phyloP scores from a whole-genome alignment of 345 rosid genomes.

The Eucalyptus marginata region DNA sequence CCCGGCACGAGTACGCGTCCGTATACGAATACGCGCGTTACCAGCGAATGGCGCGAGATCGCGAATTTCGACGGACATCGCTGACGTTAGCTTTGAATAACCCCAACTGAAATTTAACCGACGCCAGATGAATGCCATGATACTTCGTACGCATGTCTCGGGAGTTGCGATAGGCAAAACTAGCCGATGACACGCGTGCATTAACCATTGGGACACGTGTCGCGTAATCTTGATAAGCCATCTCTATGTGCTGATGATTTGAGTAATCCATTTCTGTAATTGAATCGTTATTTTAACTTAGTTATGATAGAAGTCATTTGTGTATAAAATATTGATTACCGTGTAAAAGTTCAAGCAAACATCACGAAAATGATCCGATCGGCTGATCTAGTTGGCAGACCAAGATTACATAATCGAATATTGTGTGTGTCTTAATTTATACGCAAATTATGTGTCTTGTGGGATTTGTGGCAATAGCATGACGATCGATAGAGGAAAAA shows the following conservation, averaged over 20 bases:
- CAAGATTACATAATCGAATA: too few relatives aligned
- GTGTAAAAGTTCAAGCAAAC: background rate
- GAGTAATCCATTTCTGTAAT: background rate
- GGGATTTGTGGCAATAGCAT: background rate
- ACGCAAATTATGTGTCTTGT: background rate
- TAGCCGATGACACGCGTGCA: background rate
- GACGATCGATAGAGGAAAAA: background rate
- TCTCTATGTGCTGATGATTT: background rate
- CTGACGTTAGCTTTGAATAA: background rate
- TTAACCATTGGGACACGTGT: background rate
- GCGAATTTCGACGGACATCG: background rate
- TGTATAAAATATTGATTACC: background rate
- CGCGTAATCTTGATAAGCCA: background rate
- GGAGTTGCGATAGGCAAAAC: background rate
- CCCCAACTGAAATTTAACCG: background rate
- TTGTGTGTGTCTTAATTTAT: background rate
- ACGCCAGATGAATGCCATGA: background rate
- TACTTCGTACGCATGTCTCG: background rate
- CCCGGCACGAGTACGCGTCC: background rate
- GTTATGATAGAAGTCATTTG: background rate
- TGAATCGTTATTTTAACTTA: background rate
- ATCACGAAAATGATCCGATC: rapidly evolving
- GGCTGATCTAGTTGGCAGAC: background rate
- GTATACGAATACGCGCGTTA: background rate
- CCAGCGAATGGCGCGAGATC: background rate